These are phyloP conservation scores for Aspergillus melleus DNA, from an alignment of 2,329 filamentous ascomycete genomes.

Conservation along the genomic window DNA sequence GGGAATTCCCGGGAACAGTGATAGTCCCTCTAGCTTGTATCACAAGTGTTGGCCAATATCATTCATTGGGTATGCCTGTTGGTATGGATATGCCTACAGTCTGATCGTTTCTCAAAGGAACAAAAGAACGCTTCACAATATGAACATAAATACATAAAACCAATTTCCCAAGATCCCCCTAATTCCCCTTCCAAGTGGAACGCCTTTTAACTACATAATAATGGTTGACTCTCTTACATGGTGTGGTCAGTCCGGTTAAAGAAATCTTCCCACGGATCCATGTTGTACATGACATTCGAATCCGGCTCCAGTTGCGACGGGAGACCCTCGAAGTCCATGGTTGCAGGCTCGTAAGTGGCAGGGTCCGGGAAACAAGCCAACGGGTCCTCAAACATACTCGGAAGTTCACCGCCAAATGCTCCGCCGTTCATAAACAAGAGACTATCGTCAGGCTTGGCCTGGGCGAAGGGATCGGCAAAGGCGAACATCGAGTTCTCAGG, in stretches of 20 bases:
- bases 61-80: background rate
- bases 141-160: background rate
- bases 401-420: background rate
- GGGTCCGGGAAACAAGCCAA: background rate
- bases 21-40: background rate
- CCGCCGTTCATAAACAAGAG: constrained; percentile 3
- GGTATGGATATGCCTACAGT: background rate
- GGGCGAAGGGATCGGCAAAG: background rate
- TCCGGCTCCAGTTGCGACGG: background rate
- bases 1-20: too few species aligned
- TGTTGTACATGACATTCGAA: background rate
- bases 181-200: background rate
- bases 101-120: background rate
- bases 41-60: background rate
- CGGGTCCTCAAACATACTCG: background rate
- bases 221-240: background rate
- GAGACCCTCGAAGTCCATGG: background rate
- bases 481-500: constrained; percentile 4
- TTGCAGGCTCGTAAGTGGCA: background rate
- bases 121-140: background rate
- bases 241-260: background rate
- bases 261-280: background rate
- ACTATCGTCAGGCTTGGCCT: constrained; percentile 3
- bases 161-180: background rate
- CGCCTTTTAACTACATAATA: background rate